These are phyloP conservation scores for Podospora tetraspora DNA, from an alignment of 495 filamentous ascomycete genomes.

Conservation along the genomic window DNA sequence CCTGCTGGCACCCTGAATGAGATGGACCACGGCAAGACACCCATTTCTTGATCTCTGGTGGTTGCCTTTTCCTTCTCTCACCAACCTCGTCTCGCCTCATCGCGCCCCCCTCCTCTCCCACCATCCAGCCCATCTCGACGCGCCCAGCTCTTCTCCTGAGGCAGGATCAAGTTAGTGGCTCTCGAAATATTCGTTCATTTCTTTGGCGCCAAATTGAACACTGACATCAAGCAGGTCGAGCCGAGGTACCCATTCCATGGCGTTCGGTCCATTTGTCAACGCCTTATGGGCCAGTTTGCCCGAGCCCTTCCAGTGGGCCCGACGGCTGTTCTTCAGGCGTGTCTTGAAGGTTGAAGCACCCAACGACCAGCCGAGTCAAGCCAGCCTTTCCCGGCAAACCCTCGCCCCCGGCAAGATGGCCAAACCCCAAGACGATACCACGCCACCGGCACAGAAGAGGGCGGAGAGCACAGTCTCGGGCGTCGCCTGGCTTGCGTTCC, in stretches of 20 bases:
- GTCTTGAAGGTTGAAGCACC: not conserved
- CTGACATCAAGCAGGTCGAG: not conserved
- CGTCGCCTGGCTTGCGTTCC: not conserved
- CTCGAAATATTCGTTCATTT: not conserved
- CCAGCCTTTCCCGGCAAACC: not conserved
- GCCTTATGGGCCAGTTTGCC: not conserved
- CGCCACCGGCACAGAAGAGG: not conserved
- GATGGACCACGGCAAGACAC: not conserved
- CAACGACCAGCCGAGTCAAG: too few relatives aligned
- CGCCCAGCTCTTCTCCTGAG: not conserved
- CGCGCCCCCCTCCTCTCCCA: not conserved
- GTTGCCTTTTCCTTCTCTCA: not conserved
- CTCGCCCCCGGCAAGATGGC: not conserved
- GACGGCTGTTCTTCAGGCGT: not conserved
- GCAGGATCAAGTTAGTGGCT: not conserved
- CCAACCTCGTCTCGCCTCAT: not conserved
- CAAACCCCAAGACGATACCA: not conserved
- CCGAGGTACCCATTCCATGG: too few relatives aligned
- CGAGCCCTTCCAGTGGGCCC: not conserved
- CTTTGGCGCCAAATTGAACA: not conserved
- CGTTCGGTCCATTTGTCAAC: not conserved
- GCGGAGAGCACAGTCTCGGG: not conserved
- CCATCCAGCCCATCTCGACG: not conserved
- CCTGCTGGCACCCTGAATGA: not conserved
- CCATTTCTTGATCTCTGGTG: not conserved